Conservation (phyloP, 2,329 filamentous ascomycete genomes). For the Cytospora chrysosperma region DNA sequence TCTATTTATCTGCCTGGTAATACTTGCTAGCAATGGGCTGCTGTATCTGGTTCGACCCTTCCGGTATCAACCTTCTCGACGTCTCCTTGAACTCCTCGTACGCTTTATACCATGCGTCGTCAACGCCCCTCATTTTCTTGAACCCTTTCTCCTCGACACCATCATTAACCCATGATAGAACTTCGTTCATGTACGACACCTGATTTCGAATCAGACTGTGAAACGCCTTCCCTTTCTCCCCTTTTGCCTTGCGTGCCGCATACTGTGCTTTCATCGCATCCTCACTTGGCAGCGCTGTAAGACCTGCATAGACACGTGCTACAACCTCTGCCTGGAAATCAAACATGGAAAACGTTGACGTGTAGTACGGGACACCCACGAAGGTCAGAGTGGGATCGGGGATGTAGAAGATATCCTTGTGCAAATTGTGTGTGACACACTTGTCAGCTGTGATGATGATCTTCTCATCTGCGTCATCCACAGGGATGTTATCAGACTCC, state of each 20-base stretch:
- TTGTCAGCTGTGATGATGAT: constrained; percentile 63
- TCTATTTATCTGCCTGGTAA: constrained; percentile 14
- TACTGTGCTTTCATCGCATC: constrained; percentile 40
- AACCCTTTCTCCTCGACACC: constrained; percentile 28
- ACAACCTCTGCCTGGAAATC: constrained; percentile 67
- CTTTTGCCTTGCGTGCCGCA: constrained; percentile 30
- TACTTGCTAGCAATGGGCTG: constrained; percentile 24
- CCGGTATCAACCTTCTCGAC: constrained; percentile 13
- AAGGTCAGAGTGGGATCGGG: constrained; percentile 63
- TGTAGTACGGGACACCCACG: constrained; percentile 64
- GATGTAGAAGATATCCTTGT: constrained; percentile 72
- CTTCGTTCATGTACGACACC: constrained; percentile 33
- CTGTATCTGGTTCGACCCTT: constrained; percentile 15
- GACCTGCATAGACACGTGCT: constrained; percentile 55
- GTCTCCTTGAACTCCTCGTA: constrained; percentile 27
- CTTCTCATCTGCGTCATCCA: constrained; percentile 48
- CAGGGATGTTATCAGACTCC: constrained; percentile 38
- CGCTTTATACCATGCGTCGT: constrained; percentile 33
- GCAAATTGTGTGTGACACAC: constrained; percentile 62
- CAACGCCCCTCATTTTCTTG: constrained; percentile 33
- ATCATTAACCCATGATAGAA: constrained; percentile 27
- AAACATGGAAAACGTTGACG: constrained; percentile 67
- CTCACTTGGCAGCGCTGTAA: constrained; percentile 45
- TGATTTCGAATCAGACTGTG: constrained; percentile 35
- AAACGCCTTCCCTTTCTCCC: constrained; percentile 38